These are phyloP conservation scores for Sextonia rubra DNA, from an alignment of 164 flowering plant species.

Conservation along the genomic window DNA sequence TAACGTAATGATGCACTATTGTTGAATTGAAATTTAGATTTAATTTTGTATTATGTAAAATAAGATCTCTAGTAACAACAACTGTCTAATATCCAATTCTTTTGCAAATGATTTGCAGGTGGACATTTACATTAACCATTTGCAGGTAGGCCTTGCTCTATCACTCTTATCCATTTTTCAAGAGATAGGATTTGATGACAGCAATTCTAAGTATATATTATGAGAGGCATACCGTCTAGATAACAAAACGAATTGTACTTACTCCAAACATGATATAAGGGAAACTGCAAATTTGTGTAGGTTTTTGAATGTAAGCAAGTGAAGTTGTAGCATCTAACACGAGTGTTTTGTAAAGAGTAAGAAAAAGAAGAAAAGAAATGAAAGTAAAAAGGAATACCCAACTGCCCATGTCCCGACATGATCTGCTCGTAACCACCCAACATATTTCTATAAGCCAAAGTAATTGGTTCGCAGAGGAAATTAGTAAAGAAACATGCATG, in stretches of 20 bases:
- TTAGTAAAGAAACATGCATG: too few species aligned
- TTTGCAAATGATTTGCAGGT: slow-evolving; percentile 46
- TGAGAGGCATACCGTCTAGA: not conserved
- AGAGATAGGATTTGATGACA: not conserved
- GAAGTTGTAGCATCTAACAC: too few species aligned
- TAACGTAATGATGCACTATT: too few species aligned
- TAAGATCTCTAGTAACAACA: not conserved
- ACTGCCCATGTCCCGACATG: too few species aligned
- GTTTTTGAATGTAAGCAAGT: not conserved
- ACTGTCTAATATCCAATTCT: not conserved
- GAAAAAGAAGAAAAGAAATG: too few species aligned
- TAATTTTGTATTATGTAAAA: not conserved
- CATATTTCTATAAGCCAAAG: too few species aligned
- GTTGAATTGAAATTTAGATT: too few species aligned
- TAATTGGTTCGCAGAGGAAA: too few species aligned
- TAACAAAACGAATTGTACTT: not conserved
- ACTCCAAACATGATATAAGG: not conserved
- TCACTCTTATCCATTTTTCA: not conserved
- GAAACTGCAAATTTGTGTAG: not conserved
- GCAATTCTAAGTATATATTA: not conserved
- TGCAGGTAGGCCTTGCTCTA: slow-evolving; percentile 41
- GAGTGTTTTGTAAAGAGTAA: too few species aligned
- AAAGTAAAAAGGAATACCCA: too few species aligned
- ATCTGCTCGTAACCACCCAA: too few species aligned
- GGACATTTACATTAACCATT: slow-evolving; percentile 84